These are phyloP conservation scores for Linnemannia zychae DNA, from an alignment of 192 early-diverging fungal genomes.

Conservation along the genomic window DNA sequence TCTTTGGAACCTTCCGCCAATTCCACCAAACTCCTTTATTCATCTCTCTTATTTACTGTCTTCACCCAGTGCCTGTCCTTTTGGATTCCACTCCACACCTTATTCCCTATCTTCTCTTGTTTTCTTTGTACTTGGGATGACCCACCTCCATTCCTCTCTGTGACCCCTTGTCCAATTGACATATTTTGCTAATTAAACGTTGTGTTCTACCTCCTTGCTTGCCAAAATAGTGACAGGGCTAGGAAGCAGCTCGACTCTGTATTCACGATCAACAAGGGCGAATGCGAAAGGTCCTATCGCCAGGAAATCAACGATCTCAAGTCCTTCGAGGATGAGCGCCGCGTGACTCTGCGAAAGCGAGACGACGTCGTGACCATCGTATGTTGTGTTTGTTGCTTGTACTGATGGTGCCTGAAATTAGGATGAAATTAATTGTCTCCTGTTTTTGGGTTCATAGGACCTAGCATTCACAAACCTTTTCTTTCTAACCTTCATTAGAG, in stretches of 20 bases:
- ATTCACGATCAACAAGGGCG: constrained; percentile 40
- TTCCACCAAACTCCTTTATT: not conserved
- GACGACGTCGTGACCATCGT: constrained; percentile 48
- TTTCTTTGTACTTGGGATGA: not conserved
- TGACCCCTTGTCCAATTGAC: not conserved
- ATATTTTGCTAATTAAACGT: no score
- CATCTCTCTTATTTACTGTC: not conserved
- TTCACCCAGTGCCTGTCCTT: not conserved
- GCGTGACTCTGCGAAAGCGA: constrained; percentile 35
- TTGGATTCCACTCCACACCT: not conserved
- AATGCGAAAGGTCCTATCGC: constrained; percentile 16
- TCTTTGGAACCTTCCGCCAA: not conserved
- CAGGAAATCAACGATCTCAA: constrained; percentile 44
- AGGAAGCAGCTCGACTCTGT: constrained; percentile 47
- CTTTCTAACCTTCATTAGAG: constrained; percentile 7
- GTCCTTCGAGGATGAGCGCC: constrained; percentile 38
- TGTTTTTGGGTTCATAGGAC: not conserved
- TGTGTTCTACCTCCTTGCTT: not conserved
- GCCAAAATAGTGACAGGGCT: constrained; percentile 21
- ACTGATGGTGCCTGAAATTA: not conserved
- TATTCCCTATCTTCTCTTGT: not conserved
- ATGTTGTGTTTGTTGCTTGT: not conserved
- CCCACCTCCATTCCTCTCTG: not conserved
- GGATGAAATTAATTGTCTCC: not conserved
- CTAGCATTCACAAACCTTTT: not conserved